Evolutionary conservation across 108 stramenopile species (phyloP).

Genomic region (Skeletonema costatum): DNA sequence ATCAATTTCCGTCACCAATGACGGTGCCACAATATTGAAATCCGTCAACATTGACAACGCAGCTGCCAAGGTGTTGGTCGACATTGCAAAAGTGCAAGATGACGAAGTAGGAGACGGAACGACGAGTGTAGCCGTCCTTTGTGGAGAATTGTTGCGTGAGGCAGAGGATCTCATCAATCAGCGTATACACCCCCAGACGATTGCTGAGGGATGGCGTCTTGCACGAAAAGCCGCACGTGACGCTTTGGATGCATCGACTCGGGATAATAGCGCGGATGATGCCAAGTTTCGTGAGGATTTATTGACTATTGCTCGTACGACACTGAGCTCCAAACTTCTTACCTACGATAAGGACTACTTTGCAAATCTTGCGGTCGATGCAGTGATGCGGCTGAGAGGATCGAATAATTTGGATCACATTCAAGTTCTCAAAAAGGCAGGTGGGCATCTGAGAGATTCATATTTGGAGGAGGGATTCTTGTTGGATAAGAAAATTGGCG

Average conservation of each 20-base stretch:
- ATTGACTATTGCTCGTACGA: slow-evolving; percentile 94
- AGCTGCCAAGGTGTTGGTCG: slow-evolving; percentile 98
- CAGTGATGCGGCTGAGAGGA: slow-evolving; percentile 93
- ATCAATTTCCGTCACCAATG: slow-evolving; percentile 84
- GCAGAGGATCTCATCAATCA: slow-evolving; percentile 95
- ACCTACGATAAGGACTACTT: slow-evolving; percentile 98
- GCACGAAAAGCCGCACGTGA: slow-evolving; percentile 86
- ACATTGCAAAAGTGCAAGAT: slow-evolving; percentile 97
- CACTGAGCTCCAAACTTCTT: slow-evolving; percentile 95
- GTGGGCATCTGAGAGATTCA: slow-evolving; percentile 93
- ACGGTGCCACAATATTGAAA: slow-evolving; percentile 96
- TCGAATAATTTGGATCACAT: slow-evolving; percentile 96
- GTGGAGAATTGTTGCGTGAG: slow-evolving; percentile 97
- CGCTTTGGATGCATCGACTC: slow-evolving; percentile 69
- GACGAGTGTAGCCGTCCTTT: slow-evolving; percentile 93
- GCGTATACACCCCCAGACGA: slow-evolving; percentile 98
- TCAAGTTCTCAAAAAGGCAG: slow-evolving; percentile 96
- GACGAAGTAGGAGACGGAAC: slow-evolving; percentile 99
- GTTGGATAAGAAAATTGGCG: slow-evolving; percentile 95
- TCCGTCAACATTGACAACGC: slow-evolving; percentile 96
- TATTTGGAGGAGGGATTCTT: slow-evolving; percentile 99
- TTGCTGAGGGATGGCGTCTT: slow-evolving; percentile 96
- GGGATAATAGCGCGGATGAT: slow-evolving; percentile 62
- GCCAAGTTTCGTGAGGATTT: slow-evolving; percentile 87
- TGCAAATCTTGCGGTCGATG: slow-evolving; percentile 96